phyloP scores from a whole-genome alignment of 805 yeast species.

The Myxozyma kluyveri region DNA sequence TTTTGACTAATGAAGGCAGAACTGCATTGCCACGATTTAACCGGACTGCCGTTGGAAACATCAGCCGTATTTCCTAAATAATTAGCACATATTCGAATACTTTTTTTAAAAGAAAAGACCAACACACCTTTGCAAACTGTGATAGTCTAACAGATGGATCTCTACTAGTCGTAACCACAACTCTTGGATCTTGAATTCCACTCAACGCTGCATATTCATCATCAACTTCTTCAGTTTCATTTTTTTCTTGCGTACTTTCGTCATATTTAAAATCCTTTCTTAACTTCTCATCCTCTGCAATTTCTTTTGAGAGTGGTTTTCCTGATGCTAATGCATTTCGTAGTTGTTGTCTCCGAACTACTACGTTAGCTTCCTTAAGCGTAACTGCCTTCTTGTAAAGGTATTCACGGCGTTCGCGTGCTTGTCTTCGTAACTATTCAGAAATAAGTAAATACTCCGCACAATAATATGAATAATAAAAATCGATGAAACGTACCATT shows the following conservation, averaged over 20 bases:
- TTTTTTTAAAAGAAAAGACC: background rate
- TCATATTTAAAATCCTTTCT: constrained; percentile 84
- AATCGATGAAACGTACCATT: too few relatives aligned
- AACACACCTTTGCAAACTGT: constrained; percentile 70
- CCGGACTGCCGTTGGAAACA: constrained; percentile 86
- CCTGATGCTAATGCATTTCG: constrained; percentile 89
- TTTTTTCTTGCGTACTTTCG: constrained; percentile 56
- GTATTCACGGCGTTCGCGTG: constrained; percentile 94
- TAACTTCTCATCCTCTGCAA: constrained; percentile 80
- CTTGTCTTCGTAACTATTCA: constrained; percentile 68
- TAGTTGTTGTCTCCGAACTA: constrained; percentile 81
- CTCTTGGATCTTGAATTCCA: constrained; percentile 86
- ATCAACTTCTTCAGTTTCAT: constrained; percentile 68
- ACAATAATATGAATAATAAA: too few relatives aligned
- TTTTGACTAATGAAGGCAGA: constrained; percentile 76
- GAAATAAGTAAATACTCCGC: too few relatives aligned
- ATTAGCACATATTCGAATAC: background rate
- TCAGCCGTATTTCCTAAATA: constrained; percentile 64
- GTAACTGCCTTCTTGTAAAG: constrained; percentile 84
- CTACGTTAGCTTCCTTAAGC: constrained; percentile 80
- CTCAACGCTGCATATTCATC: constrained; percentile 87
- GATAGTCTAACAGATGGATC: constrained; percentile 80
- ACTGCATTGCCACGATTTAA: constrained; percentile 91
- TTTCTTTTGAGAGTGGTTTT: constrained; percentile 80
- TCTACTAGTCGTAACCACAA: constrained; percentile 90